phyloP scores from a whole-genome alignment of 2,329 filamentous ascomycete genomes.

The Fusarium algeriense region DNA sequence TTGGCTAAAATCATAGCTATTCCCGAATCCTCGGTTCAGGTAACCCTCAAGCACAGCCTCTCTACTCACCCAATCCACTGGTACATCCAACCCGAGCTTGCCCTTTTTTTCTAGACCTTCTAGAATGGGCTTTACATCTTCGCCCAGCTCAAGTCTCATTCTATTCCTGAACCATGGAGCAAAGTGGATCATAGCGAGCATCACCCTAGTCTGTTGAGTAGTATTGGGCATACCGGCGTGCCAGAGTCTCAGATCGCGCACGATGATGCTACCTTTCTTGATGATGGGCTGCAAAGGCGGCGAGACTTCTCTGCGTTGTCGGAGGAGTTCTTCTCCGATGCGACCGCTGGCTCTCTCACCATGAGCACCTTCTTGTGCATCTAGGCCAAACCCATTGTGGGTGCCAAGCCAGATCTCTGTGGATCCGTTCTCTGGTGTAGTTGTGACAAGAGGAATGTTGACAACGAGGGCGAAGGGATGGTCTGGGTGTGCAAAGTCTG shows the following conservation, averaged over 20 bases:
- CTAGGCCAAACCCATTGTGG: conserved; percentile 53
- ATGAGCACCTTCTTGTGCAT: conserved; percentile 62
- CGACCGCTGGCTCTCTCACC: conserved; percentile 65
- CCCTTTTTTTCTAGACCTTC: conserved; percentile 56
- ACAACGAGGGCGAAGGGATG: conserved; percentile 68
- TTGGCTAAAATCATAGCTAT: conserved; percentile 73
- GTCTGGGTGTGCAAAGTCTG: conserved; percentile 67
- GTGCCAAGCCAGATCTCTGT: conserved; percentile 73
- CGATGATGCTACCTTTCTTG: conserved; percentile 66
- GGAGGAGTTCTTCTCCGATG: conserved; percentile 58
- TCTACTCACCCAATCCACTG: conserved; percentile 61
- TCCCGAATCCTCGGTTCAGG: conserved; percentile 68
- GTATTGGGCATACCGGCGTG: conserved; percentile 73
- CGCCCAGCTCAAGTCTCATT: conserved; percentile 67
- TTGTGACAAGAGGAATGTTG: conserved; percentile 65
- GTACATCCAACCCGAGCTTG: conserved; percentile 59
- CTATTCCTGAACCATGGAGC: conserved; percentile 68
- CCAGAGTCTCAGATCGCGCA: conserved; percentile 72
- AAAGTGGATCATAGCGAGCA: conserved; percentile 72
- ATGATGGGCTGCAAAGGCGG: conserved; percentile 64
- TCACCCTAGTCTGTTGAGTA: conserved; percentile 63
- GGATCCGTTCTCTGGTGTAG: conserved; percentile 64
- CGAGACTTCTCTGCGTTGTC: conserved; percentile 51
- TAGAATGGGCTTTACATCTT: conserved; percentile 62
- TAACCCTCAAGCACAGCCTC: conserved; percentile 61